Evolutionary conservation across 306 rosid genomes (phyloP), one percentile per base, ranked within the genome.

Genomic region (Begonia loranthoides): DNA sequence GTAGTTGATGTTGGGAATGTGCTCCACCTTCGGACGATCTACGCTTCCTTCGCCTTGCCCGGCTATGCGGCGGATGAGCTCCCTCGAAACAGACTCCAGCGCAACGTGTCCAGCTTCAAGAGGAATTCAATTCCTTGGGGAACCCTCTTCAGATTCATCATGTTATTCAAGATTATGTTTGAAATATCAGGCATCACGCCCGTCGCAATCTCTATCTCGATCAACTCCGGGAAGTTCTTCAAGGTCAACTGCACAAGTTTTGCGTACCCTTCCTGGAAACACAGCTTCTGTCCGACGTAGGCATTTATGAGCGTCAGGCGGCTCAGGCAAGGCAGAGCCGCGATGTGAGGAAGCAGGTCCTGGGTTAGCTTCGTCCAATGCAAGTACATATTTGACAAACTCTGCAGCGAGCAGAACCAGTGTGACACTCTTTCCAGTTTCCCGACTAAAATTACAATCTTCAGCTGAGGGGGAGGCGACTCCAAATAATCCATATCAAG

Each of bases 381-480:
- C 6, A 43, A 43, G 15, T 10, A 43, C 15, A 43, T 5, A 13
- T 10, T 1, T 13, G 47, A 10, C n/a, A 43, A 11, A 43, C 47
- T 11, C 15, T 43, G 47, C 13, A 43, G 47, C 15, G 47, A 43
- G 47, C 15, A n/a, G 47, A 43, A 43, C 47, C 15, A 43, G 47
- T 6, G 14, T 10, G 47, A 13, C 13, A 12, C 15, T 12, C 5
- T 0, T 2, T 33, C 9, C 53, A 64, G 44, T 6, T 41, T 12
- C 19, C 64, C 46, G 0, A 4, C 14, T 44, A 58, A 13, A 5
- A 0, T 1, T 14, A 66, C 43, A 0, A 0, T 16, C 28, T 0
- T 36, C 41, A 66, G 65, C 9, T 45, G n/a, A 0, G 51, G 65
- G 19, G 71, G 71, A 47, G 60, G 60, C 9, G 59, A 66, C 47